phyloP scores from a whole-genome alignment of 106 monocot species.

The Vanilla planifolia region DNA sequence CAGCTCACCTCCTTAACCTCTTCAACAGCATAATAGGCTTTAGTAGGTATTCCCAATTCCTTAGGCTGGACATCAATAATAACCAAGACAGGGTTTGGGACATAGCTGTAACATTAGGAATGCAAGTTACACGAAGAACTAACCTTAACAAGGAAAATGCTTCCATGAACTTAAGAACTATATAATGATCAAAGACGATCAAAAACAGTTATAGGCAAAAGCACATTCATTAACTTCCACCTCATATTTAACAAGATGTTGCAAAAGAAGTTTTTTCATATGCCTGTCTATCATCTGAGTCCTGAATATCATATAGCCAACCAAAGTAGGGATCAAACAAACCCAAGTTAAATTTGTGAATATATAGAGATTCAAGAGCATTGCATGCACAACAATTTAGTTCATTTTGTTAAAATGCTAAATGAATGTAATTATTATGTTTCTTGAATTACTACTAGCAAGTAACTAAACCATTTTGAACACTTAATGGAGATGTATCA shows the following conservation, averaged over 20 bases:
- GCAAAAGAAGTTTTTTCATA: not conserved
- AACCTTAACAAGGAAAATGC: not conserved
- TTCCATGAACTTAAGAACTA: no score
- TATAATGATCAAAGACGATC: not conserved
- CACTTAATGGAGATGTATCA: no score
- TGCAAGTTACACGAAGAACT: not conserved
- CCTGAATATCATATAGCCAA: not conserved
- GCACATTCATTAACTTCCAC: not conserved
- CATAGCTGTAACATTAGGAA: conserved; percentile 32
- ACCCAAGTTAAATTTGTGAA: no score
- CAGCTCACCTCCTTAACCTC: conserved; percentile 63
- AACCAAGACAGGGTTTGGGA: conserved; percentile 60
- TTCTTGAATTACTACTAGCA: no score
- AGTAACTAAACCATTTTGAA: no score
- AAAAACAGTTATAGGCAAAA: not conserved
- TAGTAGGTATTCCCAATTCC: conserved; percentile 60
- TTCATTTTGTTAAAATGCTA: no score
- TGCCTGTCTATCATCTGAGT: not conserved
- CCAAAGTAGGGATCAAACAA: not conserved
- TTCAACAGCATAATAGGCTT: conserved; percentile 73
- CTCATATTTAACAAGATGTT: not conserved
- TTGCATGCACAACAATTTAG: no score
- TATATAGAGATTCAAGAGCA: no score
- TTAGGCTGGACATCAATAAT: conserved; percentile 73
- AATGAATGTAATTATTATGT: no score